Conservation (phyloP, 176 grass and related monocot genomes). For the Bonia amplexicaulis region DNA sequence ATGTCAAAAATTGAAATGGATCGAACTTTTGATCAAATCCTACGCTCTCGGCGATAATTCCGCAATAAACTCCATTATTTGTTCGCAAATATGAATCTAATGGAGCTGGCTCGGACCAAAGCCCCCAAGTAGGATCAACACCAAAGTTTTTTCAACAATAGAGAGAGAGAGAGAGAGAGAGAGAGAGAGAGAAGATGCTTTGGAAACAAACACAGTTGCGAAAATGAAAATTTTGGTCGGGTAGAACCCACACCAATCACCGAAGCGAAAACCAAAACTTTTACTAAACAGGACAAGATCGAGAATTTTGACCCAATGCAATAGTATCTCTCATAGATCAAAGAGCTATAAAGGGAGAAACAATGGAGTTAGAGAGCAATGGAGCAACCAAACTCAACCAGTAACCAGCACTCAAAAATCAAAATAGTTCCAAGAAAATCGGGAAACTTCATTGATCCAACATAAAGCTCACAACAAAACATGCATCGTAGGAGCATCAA, state of each 20-base stretch:
- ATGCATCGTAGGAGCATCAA: background rate
- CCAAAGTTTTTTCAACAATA: background rate
- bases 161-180: background rate
- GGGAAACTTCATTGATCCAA: constrained; percentile 5
- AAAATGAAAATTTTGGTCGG: background rate
- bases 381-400: background rate
- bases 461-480: background rate
- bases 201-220: background rate
- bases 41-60: background rate
- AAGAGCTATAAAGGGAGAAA: background rate
- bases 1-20: background rate
- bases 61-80: background rate
- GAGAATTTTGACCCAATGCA: constrained; percentile 4
- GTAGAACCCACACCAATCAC: background rate
- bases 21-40: background rate
- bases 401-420: background rate
- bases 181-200: background rate
- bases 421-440: background rate
- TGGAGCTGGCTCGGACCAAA: background rate
- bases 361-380: background rate
- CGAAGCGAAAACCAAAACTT: background rate
- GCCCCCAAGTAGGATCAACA: background rate
- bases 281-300: background rate
- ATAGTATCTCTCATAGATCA: background rate
- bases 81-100: background rate